Base-by-base conservation (phyloP, 2,329 filamentous ascomycete genomes). In the Aspergillus sp. region DNA sequence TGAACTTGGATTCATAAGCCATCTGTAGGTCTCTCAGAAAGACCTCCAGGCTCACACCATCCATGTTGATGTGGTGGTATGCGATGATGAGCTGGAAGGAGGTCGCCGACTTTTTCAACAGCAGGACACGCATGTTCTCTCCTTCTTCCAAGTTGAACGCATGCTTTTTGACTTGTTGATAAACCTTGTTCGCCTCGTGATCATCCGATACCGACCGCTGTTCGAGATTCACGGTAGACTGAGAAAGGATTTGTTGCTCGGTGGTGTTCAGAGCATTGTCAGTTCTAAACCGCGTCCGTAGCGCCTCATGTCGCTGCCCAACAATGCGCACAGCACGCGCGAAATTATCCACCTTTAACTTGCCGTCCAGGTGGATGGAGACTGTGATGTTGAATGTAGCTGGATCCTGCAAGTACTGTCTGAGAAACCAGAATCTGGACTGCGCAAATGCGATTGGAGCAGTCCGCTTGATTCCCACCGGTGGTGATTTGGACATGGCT, bases 21-120 rank as follows among this genome's bases (percentile, higher is more conserved):
- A 65, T 71, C n/a, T 76, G 66, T 2, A 82, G 51, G 35, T 82
- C 78, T 0, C 54, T 24, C 10, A 79, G 50, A 16, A 82, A 64
- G 2, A 80, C 56, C 9, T 75, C 57, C 3, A 71, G 71, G 42
- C 76, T 77, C 33, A 73, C 54, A 1, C 75, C 78, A 55, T 83
- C 80, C 68, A 82, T 72, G 32, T 70, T 63, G 35, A 82, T 80
- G 56, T 82, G 79, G 52, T 81, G 79, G 42, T 68, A 71, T 1
- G 65, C 65, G 5, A 82, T 44, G 0, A 83, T 38, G 3, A 81
- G 53, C 56, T 65, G 73, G 52, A 78, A 73, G 1, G 55, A 49
- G 0, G 62, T 63, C 1, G 62, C 53, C 0, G 43, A 19, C 9
- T 56, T 33, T 0, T 56, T 53, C 8, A 61, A 52, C 1, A 64